These are phyloP conservation scores for Cladophialophora carrionii DNA, from an alignment of 2,329 filamentous ascomycete species.

Conservation along the genomic window DNA sequence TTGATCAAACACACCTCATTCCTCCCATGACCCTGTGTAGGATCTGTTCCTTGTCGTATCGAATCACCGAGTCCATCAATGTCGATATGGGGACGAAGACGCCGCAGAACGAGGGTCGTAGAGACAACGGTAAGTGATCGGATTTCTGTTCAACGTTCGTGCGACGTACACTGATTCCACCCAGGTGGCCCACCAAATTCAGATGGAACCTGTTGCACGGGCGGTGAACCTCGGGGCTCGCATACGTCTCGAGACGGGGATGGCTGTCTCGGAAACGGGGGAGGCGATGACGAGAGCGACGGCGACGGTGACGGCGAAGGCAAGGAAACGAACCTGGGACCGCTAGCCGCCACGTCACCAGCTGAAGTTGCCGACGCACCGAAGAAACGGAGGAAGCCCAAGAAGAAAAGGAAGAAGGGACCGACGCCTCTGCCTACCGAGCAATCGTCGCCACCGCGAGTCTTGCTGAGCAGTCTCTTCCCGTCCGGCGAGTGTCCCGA, in stretches of 20 bases:
- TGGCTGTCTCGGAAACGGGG: constrained; percentile 45
- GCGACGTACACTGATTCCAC: constrained; percentile 36
- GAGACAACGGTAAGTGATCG: constrained; percentile 41
- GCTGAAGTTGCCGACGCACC: constrained; percentile 26
- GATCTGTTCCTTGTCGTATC: not conserved
- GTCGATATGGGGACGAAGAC: constrained; percentile 50
- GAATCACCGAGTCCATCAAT: constrained; percentile 8
- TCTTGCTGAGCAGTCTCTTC: constrained; percentile 53
- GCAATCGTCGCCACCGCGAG: constrained; percentile 54
- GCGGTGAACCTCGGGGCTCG: constrained; percentile 50
- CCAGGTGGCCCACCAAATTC: constrained; percentile 35
- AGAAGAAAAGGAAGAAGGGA: constrained; percentile 50
- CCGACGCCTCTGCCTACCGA: constrained; percentile 33
- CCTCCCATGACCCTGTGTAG: not conserved
- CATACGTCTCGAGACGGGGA: constrained; percentile 52
- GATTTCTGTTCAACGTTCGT: not conserved
- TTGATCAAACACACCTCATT: not conserved
- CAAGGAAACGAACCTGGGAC: constrained; percentile 31
- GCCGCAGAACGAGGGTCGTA: constrained; percentile 44
- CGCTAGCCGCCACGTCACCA: constrained; percentile 32
- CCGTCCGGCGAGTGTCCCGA: constrained; percentile 50
- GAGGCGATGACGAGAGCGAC: constrained; percentile 40
- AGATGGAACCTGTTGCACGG: constrained; percentile 36
- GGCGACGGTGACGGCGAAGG: constrained; percentile 41
- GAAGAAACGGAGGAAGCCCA: constrained; percentile 51